Evolutionary conservation across 495 filamentous ascomycete genomes (phyloP), one percentile per base, ranked within the genome.

Genomic region (Tuber borchii): DNA sequence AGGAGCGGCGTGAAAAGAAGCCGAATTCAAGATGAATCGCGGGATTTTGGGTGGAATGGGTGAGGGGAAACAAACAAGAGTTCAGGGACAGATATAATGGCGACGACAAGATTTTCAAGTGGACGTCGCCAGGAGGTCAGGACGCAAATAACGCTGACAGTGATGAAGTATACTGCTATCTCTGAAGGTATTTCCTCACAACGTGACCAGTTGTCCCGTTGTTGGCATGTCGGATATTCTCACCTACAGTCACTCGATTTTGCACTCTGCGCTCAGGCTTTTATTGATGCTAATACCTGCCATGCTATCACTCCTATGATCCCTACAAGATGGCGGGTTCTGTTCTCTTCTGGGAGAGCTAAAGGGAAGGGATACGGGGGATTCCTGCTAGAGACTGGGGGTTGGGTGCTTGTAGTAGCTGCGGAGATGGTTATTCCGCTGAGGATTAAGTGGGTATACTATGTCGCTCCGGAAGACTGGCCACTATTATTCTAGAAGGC

Each of bases 51-150:
- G 56, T 17, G 26, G 56, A 34, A 65, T 65, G 56, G 56, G 34
- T 65, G 56, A 65, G 56, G 56, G 56, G 56, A 65, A 65, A 65
- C 56, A 65, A 65, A 34, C 56, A 65, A 34, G 56, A 17, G 31
- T 65, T 34, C 56, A 34, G 56, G 56, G 56, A 65, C 5, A 34
- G 56, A 65, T 34, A 31, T 34, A 16, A 34, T 65, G 26, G 56
- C 22, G 56, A 31, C 56, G 14, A 65, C 26, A 34, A 16, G 56
- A 65, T 65, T 31, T 26, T 34, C 31, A 65, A 65, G 26, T 65
- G 56, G 12, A n/a, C 56, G 34, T 34, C 14, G 12, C 56, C 26
- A 3, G 4, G 26, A 34, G 26, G 56, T 5, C 26, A 65, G 56
- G 56, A 65, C 56, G 26, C 26, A 34, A 31, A 34, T 65, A 65